Conservation (phyloP, 441 rosid genomes). For the Euphorbia celastroides region DNA sequence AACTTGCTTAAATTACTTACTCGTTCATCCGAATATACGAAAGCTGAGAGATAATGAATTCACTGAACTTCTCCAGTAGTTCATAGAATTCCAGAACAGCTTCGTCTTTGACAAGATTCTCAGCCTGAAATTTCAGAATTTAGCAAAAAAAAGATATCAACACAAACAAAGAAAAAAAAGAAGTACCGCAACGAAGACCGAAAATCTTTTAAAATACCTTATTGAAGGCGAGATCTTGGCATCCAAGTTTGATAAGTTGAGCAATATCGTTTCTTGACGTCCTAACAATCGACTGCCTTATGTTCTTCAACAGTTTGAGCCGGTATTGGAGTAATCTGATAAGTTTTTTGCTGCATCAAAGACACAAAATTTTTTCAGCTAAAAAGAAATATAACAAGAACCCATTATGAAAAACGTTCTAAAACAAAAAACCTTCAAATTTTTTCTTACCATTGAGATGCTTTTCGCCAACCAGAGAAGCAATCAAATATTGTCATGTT, state of each 20-base stretch:
- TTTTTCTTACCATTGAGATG: conserved; percentile 55
- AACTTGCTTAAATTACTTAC: conserved; percentile 22
- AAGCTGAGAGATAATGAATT: conserved; percentile 38
- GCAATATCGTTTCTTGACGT: conserved; percentile 58
- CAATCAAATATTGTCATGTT: conserved; percentile 44
- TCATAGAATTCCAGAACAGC: conserved; percentile 42
- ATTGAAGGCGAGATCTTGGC: conserved; percentile 40
- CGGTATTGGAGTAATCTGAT: conserved; percentile 51
- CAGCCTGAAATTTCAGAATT: conserved; percentile 34
- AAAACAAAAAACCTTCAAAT: background rate
- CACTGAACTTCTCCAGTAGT: conserved; percentile 54
- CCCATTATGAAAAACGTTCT: background rate
- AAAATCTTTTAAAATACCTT: conserved; percentile 26
- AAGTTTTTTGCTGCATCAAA: conserved; percentile 47
- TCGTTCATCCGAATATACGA: conserved; percentile 54
- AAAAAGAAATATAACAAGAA: background rate
- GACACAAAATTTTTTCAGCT: background rate
- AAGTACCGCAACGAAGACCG: too few relatives aligned
- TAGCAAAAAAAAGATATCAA: too few relatives aligned
- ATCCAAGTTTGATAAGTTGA: conserved; percentile 55
- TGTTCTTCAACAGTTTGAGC: conserved; percentile 56
- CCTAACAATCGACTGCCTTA: conserved; percentile 43
- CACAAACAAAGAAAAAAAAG: background rate
- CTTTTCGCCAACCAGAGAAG: conserved; percentile 76
- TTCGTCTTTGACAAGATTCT: conserved; percentile 56